Evolutionary conservation across 2,329 filamentous ascomycete genomes (phyloP).

Genomic region (Claviceps monticola): DNA sequence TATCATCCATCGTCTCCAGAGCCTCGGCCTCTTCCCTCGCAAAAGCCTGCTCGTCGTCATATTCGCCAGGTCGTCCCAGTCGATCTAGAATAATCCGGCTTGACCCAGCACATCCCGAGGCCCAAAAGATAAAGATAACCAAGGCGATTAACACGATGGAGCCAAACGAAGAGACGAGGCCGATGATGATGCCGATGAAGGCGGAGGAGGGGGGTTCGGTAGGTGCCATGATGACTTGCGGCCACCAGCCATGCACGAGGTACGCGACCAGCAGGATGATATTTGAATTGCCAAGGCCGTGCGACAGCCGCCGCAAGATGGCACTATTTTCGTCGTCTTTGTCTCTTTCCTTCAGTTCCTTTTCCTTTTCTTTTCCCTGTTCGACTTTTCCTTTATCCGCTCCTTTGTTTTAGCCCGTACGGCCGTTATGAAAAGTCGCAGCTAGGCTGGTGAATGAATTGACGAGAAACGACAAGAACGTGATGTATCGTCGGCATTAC

Average conservation of each 20-base stretch:
- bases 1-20: constrained; percentile 87
- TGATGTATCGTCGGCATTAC: background rate
- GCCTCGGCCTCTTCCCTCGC: constrained; percentile 88
- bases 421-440: no score
- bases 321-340: no score
- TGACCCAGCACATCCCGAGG: constrained; percentile 51
- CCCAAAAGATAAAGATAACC: constrained; percentile 86
- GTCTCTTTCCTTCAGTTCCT: no score
- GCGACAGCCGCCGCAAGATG: constrained; percentile 1
- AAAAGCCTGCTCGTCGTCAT: constrained; percentile 94
- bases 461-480: background rate
- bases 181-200: constrained; percentile 76
- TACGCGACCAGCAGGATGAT: background rate
- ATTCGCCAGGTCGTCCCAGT: constrained; percentile 86
- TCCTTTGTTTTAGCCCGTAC: no score
- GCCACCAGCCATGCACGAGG: constrained; percentile 1
- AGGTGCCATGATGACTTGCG: constrained; percentile 9
- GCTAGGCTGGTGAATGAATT: background rate
- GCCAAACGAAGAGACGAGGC: constrained; percentile 84
- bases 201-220: constrained; percentile 28
- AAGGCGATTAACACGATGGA: constrained; percentile 75
- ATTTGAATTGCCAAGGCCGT: background rate
- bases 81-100: constrained; percentile 89
- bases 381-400: no score
- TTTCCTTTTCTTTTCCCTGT: no score